Percentiles rank a stretch among this genome's conserved stretches.
Evolutionary conservation across 768 basidiomycete genomes (phyloP).

Genomic region (Collybia sp.): DNA sequence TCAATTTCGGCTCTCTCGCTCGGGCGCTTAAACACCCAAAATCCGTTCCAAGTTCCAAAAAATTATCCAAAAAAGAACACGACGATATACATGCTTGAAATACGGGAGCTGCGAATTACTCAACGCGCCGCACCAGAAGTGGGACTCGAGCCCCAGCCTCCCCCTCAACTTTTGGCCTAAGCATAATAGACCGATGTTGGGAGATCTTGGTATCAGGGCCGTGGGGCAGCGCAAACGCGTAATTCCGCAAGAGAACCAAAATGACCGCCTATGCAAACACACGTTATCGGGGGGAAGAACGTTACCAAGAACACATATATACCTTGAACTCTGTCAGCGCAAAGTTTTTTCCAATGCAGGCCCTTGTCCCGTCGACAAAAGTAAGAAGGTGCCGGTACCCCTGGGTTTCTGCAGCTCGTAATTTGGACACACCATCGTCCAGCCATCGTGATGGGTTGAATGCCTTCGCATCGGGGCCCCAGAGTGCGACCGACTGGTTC

Average conservation of each 20-base stretch:
- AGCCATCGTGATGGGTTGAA: conserved; percentile 1
- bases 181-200: conserved; percentile 21
- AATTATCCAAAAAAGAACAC: no score
- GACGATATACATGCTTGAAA: no score
- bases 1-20: no score
- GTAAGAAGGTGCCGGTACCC: conserved; percentile 2
- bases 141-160: conserved; percentile 24
- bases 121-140: conserved; percentile 19
- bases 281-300: neutral
- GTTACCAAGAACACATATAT: neutral
- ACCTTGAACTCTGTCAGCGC: conserved; percentile 35
- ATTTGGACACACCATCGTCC: neutral
- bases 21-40: no score
- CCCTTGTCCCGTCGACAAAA: neutral
- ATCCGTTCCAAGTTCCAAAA: no score
- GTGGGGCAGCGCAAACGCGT: conserved; percentile 30
- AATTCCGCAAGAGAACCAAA: conserved; percentile 36
- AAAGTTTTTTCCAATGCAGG: conserved; percentile 1
- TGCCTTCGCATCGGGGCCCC: neutral
- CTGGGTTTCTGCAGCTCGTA: neutral
- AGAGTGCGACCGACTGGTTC: neutral
- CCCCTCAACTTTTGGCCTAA: conserved; percentile 28
- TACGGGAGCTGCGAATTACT: conserved; percentile 1
- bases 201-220: conserved; percentile 29
- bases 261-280: conserved; percentile 29